Base-by-base conservation (phyloP, 495 filamentous ascomycete genomes). In the Entonaema liquescens region DNA sequence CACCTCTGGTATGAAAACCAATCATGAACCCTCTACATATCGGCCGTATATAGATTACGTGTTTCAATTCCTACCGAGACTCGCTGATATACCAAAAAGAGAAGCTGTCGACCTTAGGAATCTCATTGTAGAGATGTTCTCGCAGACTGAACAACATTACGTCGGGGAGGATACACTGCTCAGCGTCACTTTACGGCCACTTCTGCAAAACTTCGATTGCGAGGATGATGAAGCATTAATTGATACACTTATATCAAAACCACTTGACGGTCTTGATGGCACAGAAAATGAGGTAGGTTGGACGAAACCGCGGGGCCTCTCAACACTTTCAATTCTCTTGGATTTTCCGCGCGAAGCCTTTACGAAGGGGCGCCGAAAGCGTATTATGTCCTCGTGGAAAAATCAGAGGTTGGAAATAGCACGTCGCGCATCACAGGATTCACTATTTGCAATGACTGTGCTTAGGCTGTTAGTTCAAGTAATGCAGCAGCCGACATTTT, bases 401-500 rank as follows among this genome's bases (percentile, higher is more conserved):
- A 75, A 68, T 55, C 65, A 65, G 55, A 76, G 67, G 50, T 66
- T 65, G 12, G 56, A 28, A 25, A 68, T 76, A 31, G 47, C 40
- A 44, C 59, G 52, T 38, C 36, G 33, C 25, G 63, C 71, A 52
- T 65, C 68, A 3, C 61, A 70, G 13, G 50, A 74, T 57, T 40
- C 62, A 21, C 64, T 59, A 60, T 77, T 67, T 53, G 59, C 70
- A 11, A 38, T 66, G 25, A 53, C 71, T 12, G 73, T 83, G 25
- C 71, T 87, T n/a, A 77, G 77, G 31, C 62, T 88, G 61, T 79
- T 84, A 69, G 62, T 78, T n/a, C 84, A 80, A 73, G 67, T 85
- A 13, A 84, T 85, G 81, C 67, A 76, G 6, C 76, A 74, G 52
- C 82, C 85, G 8, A 85, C 81, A 2, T 82, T 83, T 63, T 85